A percentile compares a stretch with the other conserved stretches of the same genome.
Conservation (phyloP, 164 flowering plant species). For the Protea cynaroides region DNA sequence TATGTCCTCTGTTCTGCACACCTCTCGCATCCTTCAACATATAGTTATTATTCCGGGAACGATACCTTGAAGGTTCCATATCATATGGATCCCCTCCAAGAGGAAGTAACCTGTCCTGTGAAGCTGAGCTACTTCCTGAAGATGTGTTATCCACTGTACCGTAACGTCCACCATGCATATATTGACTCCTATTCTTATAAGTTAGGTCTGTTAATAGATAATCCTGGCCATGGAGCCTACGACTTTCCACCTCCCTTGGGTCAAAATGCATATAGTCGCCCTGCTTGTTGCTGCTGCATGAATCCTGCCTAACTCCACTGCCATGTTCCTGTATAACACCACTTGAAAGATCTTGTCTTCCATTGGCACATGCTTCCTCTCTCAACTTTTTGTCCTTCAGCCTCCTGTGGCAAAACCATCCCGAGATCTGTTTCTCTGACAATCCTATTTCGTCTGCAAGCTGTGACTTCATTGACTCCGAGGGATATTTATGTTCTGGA, state of each 20-base stretch:
- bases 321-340: slow-evolving; percentile 74
- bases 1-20: slow-evolving; percentile 23
- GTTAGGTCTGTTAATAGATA: slow-evolving; percentile 27
- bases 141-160: slow-evolving; percentile 45
- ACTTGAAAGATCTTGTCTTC: slow-evolving; percentile 73
- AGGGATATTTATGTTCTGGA: slow-evolving; percentile 82
- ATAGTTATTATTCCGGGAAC: slow-evolving; percentile 21
- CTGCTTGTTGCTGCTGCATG: slow-evolving; percentile 88
- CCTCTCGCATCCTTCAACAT: slow-evolving; percentile 17
- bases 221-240: slow-evolving; percentile 33
- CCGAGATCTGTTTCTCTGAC: slow-evolving; percentile 85
- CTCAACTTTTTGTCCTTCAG: slow-evolving; percentile 71
- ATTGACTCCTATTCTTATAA: slow-evolving; percentile 28
- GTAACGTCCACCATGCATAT: slow-evolving; percentile 18
- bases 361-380: slow-evolving; percentile 42
- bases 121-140: slow-evolving; percentile 70
- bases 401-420: slow-evolving; percentile 97
- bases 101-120: slow-evolving; percentile 34
- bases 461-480: slow-evolving; percentile 56
- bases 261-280: slow-evolving; percentile 52
- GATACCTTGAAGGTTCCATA: slow-evolving; percentile 27
- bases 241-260: slow-evolving; percentile 75
- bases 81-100: slow-evolving; percentile 24
- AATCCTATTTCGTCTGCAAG: slow-evolving; percentile 62
- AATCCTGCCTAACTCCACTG: slow-evolving; percentile 81